These are phyloP conservation scores for Hylodesmum podocarpum DNA, from an alignment of 306 rosid genomes.

Conservation along the genomic window DNA sequence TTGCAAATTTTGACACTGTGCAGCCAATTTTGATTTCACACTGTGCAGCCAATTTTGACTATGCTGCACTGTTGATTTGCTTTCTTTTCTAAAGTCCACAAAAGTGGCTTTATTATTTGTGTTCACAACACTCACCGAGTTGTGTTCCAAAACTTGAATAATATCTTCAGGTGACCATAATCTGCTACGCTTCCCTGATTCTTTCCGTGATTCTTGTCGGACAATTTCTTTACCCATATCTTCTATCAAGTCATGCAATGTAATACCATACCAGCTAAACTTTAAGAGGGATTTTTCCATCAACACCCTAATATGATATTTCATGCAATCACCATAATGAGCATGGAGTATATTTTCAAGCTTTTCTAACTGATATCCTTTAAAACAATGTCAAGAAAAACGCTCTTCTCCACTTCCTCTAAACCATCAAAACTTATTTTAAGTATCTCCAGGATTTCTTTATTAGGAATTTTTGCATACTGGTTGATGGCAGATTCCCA, in stretches of 20 bases:
- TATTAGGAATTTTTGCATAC: background rate
- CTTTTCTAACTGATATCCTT: background rate
- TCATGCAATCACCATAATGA: background rate
- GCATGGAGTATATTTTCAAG: background rate
- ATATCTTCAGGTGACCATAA: background rate
- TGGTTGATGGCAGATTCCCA: background rate
- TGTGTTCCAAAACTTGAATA: background rate
- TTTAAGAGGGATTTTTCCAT: conserved; percentile 15
- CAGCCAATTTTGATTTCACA: too few species aligned
- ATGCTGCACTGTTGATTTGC: too few species aligned
- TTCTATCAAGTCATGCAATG: conserved; percentile 5
- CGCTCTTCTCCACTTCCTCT: background rate
- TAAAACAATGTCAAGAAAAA: conserved; percentile 28
- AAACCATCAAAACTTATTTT: conserved; percentile 28
- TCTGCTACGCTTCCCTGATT: background rate
- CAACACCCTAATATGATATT: background rate
- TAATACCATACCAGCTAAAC: background rate
- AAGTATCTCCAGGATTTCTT: background rate
- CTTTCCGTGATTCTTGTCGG: background rate
- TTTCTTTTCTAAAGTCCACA: too few species aligned
- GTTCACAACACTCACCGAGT: conserved; percentile 23
- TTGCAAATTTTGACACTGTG: too few species aligned
- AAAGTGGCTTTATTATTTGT: too few species aligned
- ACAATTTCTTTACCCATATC: conserved; percentile 14
- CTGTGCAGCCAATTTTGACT: too few species aligned